Evolutionary conservation across 768 basidiomycete species (phyloP), one percentile per base, ranked within the genome.

Genomic region (Omphalotus guepiniiformis): DNA sequence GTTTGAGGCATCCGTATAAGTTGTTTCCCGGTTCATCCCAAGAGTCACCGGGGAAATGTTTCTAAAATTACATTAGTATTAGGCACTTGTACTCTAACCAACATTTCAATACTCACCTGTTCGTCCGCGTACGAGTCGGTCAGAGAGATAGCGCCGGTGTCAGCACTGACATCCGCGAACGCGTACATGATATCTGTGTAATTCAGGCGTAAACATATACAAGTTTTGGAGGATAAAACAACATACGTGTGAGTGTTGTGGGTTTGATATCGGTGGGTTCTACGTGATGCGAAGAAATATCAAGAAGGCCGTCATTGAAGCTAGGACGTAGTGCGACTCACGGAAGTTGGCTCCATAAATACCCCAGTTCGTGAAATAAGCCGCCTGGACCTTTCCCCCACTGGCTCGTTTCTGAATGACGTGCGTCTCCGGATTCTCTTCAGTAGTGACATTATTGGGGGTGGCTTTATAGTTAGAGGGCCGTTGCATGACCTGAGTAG

Each of bases 1-100:
- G 89, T 67, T 91, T 91, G 57, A 93, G 64, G 61, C 81, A 83
- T 0, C 88, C 88, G 52, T 89, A 93, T 4, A 91, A 66, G 56
- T 91, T 90, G 61, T 81, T 88, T 16, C 88, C 89, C 1, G 69
- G 51, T 16, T 89, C 87, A 54, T 71, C 68, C 88, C 85, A 89
- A 9, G 79, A 79, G 57, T 91, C 88, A 2, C 75, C 74, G 0
- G 83, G 69, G 66, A 74, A 87, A 54, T 80, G 83, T 79, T 85
- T 84, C 83, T 86, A 53, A 5, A 36, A 13, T 1, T 54, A 63
- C 56, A 19, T 47, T 38, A 47, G 35, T 13, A 54, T 49, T 18
- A 32, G 30, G 22, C 16, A 19, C 1, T 15, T 34, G 25, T 8
- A 50, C 6, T 15, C 27, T 15, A n/a, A 15, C 12, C 34, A 6